Base-by-base conservation (phyloP, 1,284 basidiomycete genomes). In the Meira miltonrushii region DNA sequence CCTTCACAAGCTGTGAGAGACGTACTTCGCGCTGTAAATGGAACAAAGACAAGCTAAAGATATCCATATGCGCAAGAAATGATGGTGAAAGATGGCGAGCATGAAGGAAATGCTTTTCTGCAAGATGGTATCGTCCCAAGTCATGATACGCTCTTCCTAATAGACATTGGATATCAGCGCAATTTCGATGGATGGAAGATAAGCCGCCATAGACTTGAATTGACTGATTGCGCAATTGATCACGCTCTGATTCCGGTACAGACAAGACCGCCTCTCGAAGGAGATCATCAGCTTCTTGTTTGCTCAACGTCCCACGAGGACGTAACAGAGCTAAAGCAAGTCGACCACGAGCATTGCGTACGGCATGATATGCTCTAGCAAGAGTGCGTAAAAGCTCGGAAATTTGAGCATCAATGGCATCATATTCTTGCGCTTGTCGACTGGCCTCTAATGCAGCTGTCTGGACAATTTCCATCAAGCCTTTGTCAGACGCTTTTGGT, bases 11-110 rank as follows among this genome's bases (percentile, higher is more conserved):
- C 1, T 65, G 64, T 13, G 72, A 68, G 2, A 78, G 66, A 43
- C 61, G 62, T 39, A 72, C 72, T 47, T 78, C 74, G 57, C 75
- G 68, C n/a, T 74, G 68, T 33, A 78, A 66, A 52, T 78, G 75
- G 59, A 71, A 78, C 25, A 76, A 72, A n/a, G 72, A 69, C 13
- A 75, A 65, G 12, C 71, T 72, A 58, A 61, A 76, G 49, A 76
- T 65, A 60, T 76, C 74, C 73, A 75, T 75, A 59, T 71, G 70
- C 15, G 61, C 47, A 2, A 64, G 55, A 11, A 67, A 49, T 58
- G 41, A 65, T 2, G 74, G 74, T 43, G 71, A 68, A 15, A 58
- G 57, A 28, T 58, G 62, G 25, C 67, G 65, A 2, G 61, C 65
- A 4, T 55, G 48, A 2, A 52, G 49, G 47, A 76, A 76, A 50